These are phyloP conservation scores for Anisodus tanguticus DNA, from an alignment of 257 asterid species.

Conservation along the genomic window DNA sequence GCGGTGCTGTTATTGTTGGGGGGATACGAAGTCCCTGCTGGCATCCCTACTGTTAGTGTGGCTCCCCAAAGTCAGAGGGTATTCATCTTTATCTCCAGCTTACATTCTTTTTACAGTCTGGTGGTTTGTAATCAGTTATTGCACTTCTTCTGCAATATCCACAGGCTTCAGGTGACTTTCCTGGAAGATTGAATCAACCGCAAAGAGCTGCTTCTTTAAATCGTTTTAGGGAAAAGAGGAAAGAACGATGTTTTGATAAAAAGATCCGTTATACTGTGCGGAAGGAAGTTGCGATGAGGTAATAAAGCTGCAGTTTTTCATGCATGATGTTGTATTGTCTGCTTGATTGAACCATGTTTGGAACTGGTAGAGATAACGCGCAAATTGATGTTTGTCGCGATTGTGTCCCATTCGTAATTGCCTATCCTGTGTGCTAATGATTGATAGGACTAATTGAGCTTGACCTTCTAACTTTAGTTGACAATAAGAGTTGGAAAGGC, in stretches of 20 bases:
- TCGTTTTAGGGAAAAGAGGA: conserved; percentile 92
- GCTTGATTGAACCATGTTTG: conserved; percentile 14
- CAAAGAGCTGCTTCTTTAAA: conserved; percentile 92
- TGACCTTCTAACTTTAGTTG: conserved; percentile 12
- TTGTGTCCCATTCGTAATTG: background rate
- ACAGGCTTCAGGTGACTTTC: conserved; percentile 69
- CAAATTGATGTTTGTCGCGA: background rate
- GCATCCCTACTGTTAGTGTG: conserved; percentile 72
- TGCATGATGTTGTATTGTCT: background rate
- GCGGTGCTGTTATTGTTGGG: conserved; percentile 89
- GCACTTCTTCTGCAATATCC: conserved; percentile 32
- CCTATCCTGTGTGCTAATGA: background rate
- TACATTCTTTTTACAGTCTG: conserved; percentile 26
- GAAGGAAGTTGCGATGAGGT: conserved; percentile 99
- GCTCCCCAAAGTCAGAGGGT: conserved; percentile 77
- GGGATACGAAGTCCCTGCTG: conserved; percentile 81
- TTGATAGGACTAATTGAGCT: background rate
- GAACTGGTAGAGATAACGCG: background rate
- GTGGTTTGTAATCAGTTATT: conserved; percentile 29
- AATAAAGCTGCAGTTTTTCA: conserved; percentile 28
- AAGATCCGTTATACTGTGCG: conserved; percentile 94
- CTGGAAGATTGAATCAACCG: conserved; percentile 80
- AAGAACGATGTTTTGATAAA: conserved; percentile 92
- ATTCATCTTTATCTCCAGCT: conserved; percentile 26
- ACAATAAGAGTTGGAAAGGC: background rate